Conservation (phyloP, 2,329 filamentous ascomycete species). For the Neophaeococcomyces aloes region DNA sequence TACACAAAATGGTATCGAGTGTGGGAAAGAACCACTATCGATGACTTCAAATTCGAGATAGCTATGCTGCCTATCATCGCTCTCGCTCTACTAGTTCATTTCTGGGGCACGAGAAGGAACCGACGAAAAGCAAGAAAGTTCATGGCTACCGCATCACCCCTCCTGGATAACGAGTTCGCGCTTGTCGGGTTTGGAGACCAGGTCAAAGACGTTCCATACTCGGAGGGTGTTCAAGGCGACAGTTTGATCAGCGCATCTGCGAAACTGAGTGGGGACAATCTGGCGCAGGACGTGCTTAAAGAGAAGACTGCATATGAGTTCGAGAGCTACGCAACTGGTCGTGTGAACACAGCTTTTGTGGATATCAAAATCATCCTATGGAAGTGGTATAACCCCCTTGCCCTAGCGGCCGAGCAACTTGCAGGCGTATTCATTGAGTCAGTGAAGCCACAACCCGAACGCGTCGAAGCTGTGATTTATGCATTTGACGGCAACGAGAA, state of each 20-base stretch:
- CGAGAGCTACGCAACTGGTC: conserved; percentile 75
- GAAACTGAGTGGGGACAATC: conserved; percentile 30
- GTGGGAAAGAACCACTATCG: conserved; percentile 74
- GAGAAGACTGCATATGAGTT: conserved; percentile 85
- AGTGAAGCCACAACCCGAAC: conserved; percentile 58
- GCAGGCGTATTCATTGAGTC: conserved; percentile 72
- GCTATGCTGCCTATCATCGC: conserved; percentile 66
- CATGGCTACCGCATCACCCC: conserved; percentile 61
- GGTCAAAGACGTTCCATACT: conserved; percentile 34
- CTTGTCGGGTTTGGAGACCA: conserved; percentile 65
- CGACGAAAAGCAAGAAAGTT: conserved; percentile 68
- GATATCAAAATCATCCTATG: conserved; percentile 72
- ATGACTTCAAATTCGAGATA: conserved; percentile 81
- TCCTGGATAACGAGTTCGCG: conserved; percentile 72
- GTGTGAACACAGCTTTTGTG: conserved; percentile 84
- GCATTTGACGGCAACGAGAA: conserved; percentile 88
- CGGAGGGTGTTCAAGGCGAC: conserved; percentile 37
- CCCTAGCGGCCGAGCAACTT: conserved; percentile 54
- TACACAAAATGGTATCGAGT: conserved; percentile 96
- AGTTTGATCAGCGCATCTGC: conserved; percentile 27
- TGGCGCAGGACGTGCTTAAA: conserved; percentile 56
- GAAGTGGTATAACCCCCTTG: conserved; percentile 77
- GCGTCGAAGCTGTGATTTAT: conserved; percentile 66
- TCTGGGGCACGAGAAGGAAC: conserved; percentile 73
- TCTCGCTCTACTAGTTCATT: conserved; percentile 65